Evolutionary conservation across 1,284 basidiomycete genomes (phyloP).

Genomic region (Sporisorium reilianum): DNA sequence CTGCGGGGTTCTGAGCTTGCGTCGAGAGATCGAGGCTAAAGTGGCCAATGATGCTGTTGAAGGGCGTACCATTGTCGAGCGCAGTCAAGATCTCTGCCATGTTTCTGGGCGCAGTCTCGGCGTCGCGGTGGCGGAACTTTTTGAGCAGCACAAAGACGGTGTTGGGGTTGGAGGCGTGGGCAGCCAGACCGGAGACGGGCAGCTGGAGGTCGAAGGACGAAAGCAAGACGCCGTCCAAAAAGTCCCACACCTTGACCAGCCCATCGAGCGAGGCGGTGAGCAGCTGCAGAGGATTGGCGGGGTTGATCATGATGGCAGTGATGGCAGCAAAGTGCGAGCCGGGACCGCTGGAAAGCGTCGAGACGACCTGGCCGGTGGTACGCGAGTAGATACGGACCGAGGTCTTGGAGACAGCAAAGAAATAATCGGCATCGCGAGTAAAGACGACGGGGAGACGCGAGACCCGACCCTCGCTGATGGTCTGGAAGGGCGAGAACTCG

Average conservation of each 20-base stretch:
- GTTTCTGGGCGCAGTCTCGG: slow-evolving; percentile 29
- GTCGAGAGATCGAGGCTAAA: slow-evolving; percentile 40
- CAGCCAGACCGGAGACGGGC: slow-evolving; percentile 80
- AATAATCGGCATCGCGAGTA: slow-evolving; percentile 58
- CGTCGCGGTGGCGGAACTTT: slow-evolving; percentile 70
- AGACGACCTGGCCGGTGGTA: slow-evolving; percentile 61
- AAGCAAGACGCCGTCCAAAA: slow-evolving; percentile 84
- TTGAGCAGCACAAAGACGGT: slow-evolving; percentile 78
- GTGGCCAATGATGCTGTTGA: slow-evolving; percentile 54
- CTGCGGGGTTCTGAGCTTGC: slow-evolving; percentile 12
- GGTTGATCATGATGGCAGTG: slow-evolving; percentile 82
- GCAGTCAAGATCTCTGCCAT: slow-evolving; percentile 34
- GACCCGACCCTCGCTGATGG: slow-evolving; percentile 47
- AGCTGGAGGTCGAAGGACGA: slow-evolving; percentile 73
- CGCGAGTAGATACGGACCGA: slow-evolving; percentile 63
- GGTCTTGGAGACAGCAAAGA: slow-evolving; percentile 60
- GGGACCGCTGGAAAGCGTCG: slow-evolving; percentile 57
- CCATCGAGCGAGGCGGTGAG: slow-evolving; percentile 88
- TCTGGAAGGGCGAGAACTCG: slow-evolving; percentile 42
- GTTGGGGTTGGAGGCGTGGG: slow-evolving; percentile 77
- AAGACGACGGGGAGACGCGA: slow-evolving; percentile 48
- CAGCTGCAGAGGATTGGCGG: slow-evolving; percentile 88
- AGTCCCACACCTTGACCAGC: slow-evolving; percentile 90
- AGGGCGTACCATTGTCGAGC: slow-evolving; percentile 34
- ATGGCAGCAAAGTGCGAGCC: slow-evolving; percentile 58